phyloP scores from a whole-genome alignment of 106 monocot genomes.

The Narthecium ossifragum region DNA sequence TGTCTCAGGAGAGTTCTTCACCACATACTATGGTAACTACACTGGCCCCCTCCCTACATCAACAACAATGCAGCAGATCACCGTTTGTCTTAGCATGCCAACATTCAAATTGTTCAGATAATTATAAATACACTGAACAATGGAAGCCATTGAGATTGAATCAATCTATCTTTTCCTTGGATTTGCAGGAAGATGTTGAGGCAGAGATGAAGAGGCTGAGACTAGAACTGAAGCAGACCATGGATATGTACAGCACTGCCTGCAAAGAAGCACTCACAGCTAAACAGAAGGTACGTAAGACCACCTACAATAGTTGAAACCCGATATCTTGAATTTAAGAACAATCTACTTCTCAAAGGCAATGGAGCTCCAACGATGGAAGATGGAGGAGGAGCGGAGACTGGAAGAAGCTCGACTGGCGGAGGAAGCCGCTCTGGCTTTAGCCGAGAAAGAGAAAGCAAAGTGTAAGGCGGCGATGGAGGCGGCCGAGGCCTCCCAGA shows the following conservation, averaged over 20 bases:
- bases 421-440: slow-evolving; percentile 41
- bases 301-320: too few species aligned
- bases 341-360: slow-evolving; percentile 21
- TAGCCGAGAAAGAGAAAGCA: slow-evolving; percentile 53
- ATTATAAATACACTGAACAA: not conserved
- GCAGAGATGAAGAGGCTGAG: slow-evolving; percentile 69
- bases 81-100: not conserved
- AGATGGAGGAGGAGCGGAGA: slow-evolving; percentile 48
- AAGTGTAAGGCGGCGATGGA: slow-evolving; percentile 61
- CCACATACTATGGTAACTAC: slow-evolving; percentile 28
- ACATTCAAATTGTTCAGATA: not conserved
- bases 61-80: too few species aligned
- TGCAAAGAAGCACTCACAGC: slow-evolving; percentile 75
- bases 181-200: slow-evolving; percentile 44
- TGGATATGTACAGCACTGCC: slow-evolving; percentile 83
- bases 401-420: slow-evolving; percentile 43
- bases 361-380: slow-evolving; percentile 58
- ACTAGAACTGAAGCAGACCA: slow-evolving; percentile 70
- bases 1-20: slow-evolving; percentile 17
- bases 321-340: not conserved
- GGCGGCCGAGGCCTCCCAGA: slow-evolving; percentile 48
- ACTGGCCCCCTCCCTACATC: too few species aligned
- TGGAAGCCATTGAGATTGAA: too few species aligned
- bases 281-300: slow-evolving; percentile 47
- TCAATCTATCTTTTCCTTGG: too few species aligned